Evolutionary conservation across 2,329 filamentous ascomycete genomes (phyloP).

Genomic region (Fusarium sp.): DNA sequence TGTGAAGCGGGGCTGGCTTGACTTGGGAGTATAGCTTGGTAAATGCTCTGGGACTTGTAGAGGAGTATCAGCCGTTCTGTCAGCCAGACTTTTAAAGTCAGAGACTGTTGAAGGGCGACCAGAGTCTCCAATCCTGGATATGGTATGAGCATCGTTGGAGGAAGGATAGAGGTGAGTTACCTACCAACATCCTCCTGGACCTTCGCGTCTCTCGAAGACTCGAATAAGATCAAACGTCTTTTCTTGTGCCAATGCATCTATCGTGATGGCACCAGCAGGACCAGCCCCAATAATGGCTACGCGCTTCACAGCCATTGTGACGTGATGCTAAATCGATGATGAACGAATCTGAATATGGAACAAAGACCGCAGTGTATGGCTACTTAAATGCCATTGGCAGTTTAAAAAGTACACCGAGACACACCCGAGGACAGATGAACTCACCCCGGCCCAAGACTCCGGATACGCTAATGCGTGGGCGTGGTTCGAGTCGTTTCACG

Average conservation of each 20-base stretch:
- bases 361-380: background rate
- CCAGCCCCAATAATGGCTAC: conserved; percentile 72
- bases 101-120: conserved; percentile 54
- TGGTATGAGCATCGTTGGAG: background rate
- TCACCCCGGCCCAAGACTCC: background rate
- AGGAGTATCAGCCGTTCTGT: conserved; percentile 61
- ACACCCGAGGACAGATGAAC: background rate
- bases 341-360: background rate
- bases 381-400: background rate
- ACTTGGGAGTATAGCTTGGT: conserved; percentile 58
- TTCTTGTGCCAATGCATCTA: conserved; percentile 70
- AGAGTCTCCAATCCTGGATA: conserved; percentile 55
- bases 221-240: conserved; percentile 67
- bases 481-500: background rate
- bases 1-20: conserved; percentile 60
- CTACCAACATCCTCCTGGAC: conserved; percentile 71
- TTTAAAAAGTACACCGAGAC: background rate
- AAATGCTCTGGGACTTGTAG: conserved; percentile 58
- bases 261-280: conserved; percentile 68
- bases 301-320: conserved; percentile 34
- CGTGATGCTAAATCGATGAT: background rate
- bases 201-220: conserved; percentile 70
- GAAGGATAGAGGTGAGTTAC: fast-evolving
- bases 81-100: conserved; percentile 59
- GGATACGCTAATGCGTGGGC: background rate